Base-by-base conservation (phyloP, 345 rosid genomes). In the Citropsis articulata region DNA sequence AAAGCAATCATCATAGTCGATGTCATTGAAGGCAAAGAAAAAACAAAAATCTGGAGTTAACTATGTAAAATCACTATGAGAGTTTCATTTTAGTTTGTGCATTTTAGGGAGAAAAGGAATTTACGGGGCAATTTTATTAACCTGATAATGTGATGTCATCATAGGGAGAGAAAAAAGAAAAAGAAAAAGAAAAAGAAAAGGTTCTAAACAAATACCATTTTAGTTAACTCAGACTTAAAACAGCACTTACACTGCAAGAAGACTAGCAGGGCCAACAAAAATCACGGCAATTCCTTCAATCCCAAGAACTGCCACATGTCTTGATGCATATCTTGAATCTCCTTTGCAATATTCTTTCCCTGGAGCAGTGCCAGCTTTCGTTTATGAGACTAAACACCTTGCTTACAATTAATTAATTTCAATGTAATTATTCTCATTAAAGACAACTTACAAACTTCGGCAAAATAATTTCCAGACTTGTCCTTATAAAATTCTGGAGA, bases 331-430 rank as follows among this genome's bases (percentile, higher is more conserved):
- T 81, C 99, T 88, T 0, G 98, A 95, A 84, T 95, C 99, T 53
- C 98, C 98, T 91, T 95, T 95, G 86, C 98, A 90, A 76, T 95
- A 95, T 74, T 95, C 97, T 87, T 94, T 95, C 98, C 98, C 98
- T 45, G 50, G 1, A 45, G 50, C 18, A 13, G 50, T 96, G 88
- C 10, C 66, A 79, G 56, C 30, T 77, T 35, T 57, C 56, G 18
- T 77, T 36, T 13, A 67, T 69, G 45, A 74, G 65, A 63, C 50
- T 57, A 40, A 45, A 45, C 50, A 45, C 18, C 50, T 45, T 45
- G 13, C 50, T 3, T 45, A 45, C 50, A 45, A 45, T 45, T 45
- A 45, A 45, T 45, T 42, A 42, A 50, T 57, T 66, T 4, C 35
- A 10, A 16, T 35, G 35, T 48, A 9, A 33, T 36, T 56, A 9